Base-by-base conservation (phyloP, 108 stramenopile genomes). In the Nitzschia sp. region DNA sequence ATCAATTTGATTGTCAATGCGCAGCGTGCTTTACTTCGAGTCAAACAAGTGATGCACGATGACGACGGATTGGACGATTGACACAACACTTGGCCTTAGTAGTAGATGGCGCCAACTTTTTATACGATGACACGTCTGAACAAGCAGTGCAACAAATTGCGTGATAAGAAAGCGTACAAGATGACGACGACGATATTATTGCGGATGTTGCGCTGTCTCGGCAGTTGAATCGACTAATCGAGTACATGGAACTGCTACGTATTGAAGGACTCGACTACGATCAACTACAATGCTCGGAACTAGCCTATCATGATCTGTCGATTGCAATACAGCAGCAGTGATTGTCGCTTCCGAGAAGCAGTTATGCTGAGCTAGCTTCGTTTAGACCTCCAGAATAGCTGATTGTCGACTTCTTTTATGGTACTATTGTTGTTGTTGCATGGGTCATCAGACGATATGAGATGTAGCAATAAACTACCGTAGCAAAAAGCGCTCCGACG, bases 1-100 rank as follows among this genome's bases (percentile, higher is more conserved):
- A 31, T 24, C 36, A 24, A 13, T 62, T 62, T 23, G 38, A 26
- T 24, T 62, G 61, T 62, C 61, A 62, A 45, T 62, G 61, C 46
- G 2, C 31, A 26, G 8, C 38, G 8, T 62, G 61, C 42, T 46
- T 19, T 46, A 18, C 42, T 42, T 6, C 24, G 11, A 29, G 31
- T 30, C 8, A 34, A 46, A n/a, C 19, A 25, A 62, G 61, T 46
- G 61, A 62, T 45, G 18, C 61, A 5, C 19, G 61, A 42, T 42
- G 61, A 26, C 61, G 42, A 25, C 42, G 18, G 19, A 25, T 62
- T 18, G 38, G 3, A 8, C 31, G 24, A 26, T 13, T 62, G 38
- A 42, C 61, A 25, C 38, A 19, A 46, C 18, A 45, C n/a, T 42
- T 62, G 35, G 24, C 33, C 24, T 9, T 13, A n/a, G 21, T 25